Percentiles rank a stretch among this genome's conserved stretches.
Evolutionary conservation across 2,329 filamentous ascomycete genomes (phyloP).

Genomic region (Aspergillus cejpii): DNA sequence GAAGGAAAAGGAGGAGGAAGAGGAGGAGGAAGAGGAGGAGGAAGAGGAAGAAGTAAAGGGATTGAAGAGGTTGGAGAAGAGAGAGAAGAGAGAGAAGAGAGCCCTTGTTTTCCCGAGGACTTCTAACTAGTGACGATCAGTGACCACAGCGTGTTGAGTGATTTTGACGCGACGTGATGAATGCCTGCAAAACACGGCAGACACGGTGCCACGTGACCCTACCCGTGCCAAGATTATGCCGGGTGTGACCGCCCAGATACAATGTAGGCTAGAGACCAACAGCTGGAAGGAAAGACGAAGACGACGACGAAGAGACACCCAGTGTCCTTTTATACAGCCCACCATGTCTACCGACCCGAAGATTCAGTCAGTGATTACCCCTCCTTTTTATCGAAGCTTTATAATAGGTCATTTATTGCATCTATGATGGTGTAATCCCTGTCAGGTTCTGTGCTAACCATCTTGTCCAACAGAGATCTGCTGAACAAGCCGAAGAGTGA

Average conservation of each 20-base stretch:
- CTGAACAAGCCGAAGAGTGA: conserved; percentile 82
- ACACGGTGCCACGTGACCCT: conserved; percentile 24
- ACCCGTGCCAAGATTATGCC: conserved; percentile 10
- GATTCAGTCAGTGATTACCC: conserved; percentile 55
- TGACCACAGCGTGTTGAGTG: conserved; percentile 25
- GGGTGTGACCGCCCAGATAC: background rate
- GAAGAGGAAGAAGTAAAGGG: conserved; percentile 12
- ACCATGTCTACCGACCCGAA: conserved; percentile 59
- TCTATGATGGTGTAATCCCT: conserved; percentile 1
- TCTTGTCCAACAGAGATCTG: conserved; percentile 61
- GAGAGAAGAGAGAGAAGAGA: conserved; percentile 15
- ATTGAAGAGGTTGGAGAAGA: conserved; percentile 16
- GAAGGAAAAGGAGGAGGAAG: conserved; percentile 6
- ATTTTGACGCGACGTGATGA: conserved; percentile 30
- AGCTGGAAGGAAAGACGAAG: background rate
- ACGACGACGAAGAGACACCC: conserved; percentile 3
- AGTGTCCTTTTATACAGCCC: conserved; percentile 26
- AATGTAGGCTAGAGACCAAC: background rate
- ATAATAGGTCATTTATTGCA: conserved; percentile 18
- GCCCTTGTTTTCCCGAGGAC: conserved; percentile 29
- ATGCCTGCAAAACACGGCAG: conserved; percentile 23
- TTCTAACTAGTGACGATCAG: conserved; percentile 30
- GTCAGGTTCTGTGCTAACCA: conserved; percentile 10
- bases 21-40: conserved; percentile 6
- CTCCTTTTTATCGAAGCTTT: conserved; percentile 12